Base-by-base conservation (phyloP, 192 early-diverging fungal genomes). In the Coemansia pectinata region DNA sequence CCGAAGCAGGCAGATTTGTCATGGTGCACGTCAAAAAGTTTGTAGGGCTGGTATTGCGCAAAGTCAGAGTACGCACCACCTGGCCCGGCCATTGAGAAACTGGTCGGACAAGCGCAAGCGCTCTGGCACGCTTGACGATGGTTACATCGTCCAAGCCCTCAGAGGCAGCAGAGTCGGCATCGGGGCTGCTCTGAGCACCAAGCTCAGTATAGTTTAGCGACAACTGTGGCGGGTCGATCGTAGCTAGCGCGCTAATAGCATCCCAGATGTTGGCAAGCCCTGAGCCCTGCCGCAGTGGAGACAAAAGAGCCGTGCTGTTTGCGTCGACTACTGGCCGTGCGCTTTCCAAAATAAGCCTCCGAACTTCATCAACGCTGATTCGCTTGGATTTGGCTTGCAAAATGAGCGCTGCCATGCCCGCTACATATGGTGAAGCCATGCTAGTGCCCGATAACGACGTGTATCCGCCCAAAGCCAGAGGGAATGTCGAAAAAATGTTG, bases 361-460 rank as follows among this genome's bases (percentile, higher is more conserved):
- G 69, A 52, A 79, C 77, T 45, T 79, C 70, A 17, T 70, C 70
- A 5, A 70, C 71, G 42, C 63, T 65, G 27, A 70, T 40, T 8
- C 52, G 57, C 53, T 76, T 76, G 8, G 68, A 60, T n/a, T 66
- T 70, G 7, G 81, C 65, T 58, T 85, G 78, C 52, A 85, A 55
- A 15, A 77, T 69, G 66, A 85, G 72, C 40, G 83, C 83, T 21
- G 73, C 76, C 72, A 77, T 79, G 12, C 79, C 84, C 4, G 79
- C 64, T 9, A 79, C 73, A 48, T 85, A 91, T 0, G 91, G 89
- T 36, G 91, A 81, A 8, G 91, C 87, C 88, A 91, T 90, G 5
- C 88, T 90, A 2, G 90, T 91, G 9, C 90, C 90, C 2, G 86
- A 89, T 3, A 86, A 71, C 34, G 65, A 74, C 2, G 85, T 83